Evolutionary conservation across 176 grass and related monocot genomes (phyloP).

Genomic region (Aegilops bicornis): DNA sequence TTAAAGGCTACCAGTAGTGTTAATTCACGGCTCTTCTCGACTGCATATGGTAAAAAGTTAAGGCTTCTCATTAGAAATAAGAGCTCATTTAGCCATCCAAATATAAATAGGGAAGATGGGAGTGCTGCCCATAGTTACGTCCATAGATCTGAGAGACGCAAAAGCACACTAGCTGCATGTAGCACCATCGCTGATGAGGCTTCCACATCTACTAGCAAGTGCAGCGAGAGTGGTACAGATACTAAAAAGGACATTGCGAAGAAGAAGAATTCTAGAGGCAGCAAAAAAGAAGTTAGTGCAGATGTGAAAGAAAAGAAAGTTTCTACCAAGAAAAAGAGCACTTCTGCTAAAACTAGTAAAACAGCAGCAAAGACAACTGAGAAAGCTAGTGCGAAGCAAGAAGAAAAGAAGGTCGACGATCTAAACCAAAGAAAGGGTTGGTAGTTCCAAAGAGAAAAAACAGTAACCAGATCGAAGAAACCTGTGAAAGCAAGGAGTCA

Average conservation of each 20-base stretch:
- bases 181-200: slow-evolving; percentile 35
- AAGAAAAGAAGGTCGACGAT: slow-evolving; percentile 17
- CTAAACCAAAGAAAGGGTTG: slow-evolving; percentile 31
- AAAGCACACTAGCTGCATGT: slow-evolving; percentile 39
- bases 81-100: slow-evolving; percentile 8
- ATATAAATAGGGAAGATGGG: slow-evolving; percentile 31
- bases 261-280: slow-evolving; percentile 32
- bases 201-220: slow-evolving; percentile 22
- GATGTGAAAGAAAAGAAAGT: slow-evolving; percentile 47
- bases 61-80: slow-evolving; percentile 29
- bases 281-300: slow-evolving; percentile 27
- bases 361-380: slow-evolving; percentile 33
- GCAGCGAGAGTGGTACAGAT: neutral
- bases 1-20: slow-evolving; percentile 29
- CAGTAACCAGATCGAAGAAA: slow-evolving; percentile 36
- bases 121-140: slow-evolving; percentile 22
- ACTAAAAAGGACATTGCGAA: slow-evolving; percentile 1
- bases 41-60: slow-evolving; percentile 32
- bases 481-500: slow-evolving; percentile 51
- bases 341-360: slow-evolving; percentile 49
- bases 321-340: slow-evolving; percentile 37
- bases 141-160: slow-evolving; percentile 44
- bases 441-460: slow-evolving; percentile 43
- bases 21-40: slow-evolving; percentile 37
- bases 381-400: slow-evolving; percentile 28